Percentiles rank a stretch among this genome's conserved stretches.
Conservation (phyloP, 2,329 filamentous ascomycete genomes). For the Fusarium buxicola region DNA sequence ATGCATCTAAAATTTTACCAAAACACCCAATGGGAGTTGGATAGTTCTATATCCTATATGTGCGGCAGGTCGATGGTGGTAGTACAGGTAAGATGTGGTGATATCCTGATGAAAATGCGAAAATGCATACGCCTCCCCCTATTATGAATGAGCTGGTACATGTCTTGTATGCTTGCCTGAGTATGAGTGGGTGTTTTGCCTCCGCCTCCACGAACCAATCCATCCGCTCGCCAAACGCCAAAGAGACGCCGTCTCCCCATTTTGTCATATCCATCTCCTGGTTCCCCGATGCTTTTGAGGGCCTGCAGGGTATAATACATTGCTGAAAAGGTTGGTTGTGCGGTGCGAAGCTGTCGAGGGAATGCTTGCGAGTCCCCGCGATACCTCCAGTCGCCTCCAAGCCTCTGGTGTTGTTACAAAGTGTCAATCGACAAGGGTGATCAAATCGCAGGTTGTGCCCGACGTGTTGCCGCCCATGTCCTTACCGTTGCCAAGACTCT, state of each 20-base stretch:
- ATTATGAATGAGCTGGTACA: constrained; percentile 35
- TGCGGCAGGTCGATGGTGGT: not conserved
- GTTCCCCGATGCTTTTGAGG: constrained; percentile 6
- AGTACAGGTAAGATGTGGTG: constrained; percentile 5
- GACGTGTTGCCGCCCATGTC: not conserved
- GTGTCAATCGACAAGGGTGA: not conserved
- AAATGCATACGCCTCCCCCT: constrained; percentile 13
- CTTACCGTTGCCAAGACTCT: not conserved
- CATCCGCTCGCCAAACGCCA: constrained; percentile 31
- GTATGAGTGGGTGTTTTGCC: constrained; percentile 14
- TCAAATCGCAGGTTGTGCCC: not conserved
- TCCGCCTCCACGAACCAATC: constrained; percentile 16
- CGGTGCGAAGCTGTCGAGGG: not conserved
- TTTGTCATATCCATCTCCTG: constrained; percentile 14
- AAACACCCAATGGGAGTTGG: not conserved
- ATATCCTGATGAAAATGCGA: constrained; percentile 11
- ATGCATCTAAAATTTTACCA: not conserved
- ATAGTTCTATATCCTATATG: constrained; percentile 1
- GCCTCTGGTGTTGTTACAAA: constrained; percentile 28
- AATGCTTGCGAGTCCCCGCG: not conserved
- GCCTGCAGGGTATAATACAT: constrained; percentile 20
- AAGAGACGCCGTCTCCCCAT: constrained; percentile 19
- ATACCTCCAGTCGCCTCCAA: not conserved
- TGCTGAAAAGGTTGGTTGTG: constrained; percentile 7
- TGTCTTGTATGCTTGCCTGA: constrained; percentile 5